Base-by-base conservation (phyloP, 2,329 filamentous ascomycete species). In the Ceratocystis ficicola region DNA sequence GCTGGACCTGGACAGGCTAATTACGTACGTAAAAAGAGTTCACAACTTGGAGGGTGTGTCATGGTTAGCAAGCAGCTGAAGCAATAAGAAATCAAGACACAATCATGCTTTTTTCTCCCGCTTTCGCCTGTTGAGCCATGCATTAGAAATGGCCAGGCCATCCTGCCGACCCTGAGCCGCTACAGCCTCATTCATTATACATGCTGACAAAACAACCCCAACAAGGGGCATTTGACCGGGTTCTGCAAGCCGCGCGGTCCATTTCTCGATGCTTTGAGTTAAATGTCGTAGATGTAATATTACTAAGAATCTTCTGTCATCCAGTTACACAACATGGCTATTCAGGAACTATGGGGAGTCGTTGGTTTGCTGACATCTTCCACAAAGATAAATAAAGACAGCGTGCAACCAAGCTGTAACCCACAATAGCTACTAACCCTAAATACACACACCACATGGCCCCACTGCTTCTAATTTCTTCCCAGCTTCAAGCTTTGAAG, bases 141-240 rank as follows among this genome's bases (percentile, higher is more conserved):
- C 48, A 28, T 52, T 52, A 25, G 25, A 22, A 59, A n/a, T 30
- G 3, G 55, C 55, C 55, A 36, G 55, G 7, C 7, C 50, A 22
- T 17, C 55, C 55, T 4, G 55, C 28, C 28, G 55, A 32, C 55
- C 28, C 17, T 30, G 28, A n/a, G 15, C 55, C 55, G 55, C 55
- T 59, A 59, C 55, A 25, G 25, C 32, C 28, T 36, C 17, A 59
- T 59, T 36, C 17, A 59, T 59, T 59, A 59, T 59, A 36, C 30
- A 59, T 59, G 55, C 55, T 59, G 55, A 59, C 55, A 59, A 59
- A 59, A 59, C 15, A n/a, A 30, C 30, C 50, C 6, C 50, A 28
- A 57, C 28, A 57, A 30, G 55, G 55, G 55, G 28, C 10, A 52
- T 41, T 41, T 5, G n/a, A 30, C 55, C 20, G 15, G 8, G 32